Conservation (phyloP, 176 grass and related monocot genomes). For the Bonia amplexicaulis region DNA sequence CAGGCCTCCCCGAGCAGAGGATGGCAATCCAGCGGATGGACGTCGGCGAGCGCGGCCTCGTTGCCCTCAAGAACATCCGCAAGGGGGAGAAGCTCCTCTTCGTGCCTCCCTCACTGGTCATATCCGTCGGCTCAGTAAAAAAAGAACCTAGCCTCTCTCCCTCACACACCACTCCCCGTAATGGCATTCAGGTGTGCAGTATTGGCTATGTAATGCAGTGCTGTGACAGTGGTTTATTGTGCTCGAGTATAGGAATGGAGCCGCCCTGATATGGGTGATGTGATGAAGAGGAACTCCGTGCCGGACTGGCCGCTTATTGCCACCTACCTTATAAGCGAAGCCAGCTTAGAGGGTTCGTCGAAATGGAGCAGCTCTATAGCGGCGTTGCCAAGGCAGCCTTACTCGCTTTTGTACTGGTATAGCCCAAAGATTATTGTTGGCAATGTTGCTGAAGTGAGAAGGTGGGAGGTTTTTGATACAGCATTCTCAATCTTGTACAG, state of each 20-base stretch:
- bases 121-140: conserved; percentile 68
- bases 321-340: conserved; percentile 93
- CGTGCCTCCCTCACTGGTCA: conserved; percentile 84
- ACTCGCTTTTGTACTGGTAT: conserved; percentile 96
- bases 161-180: neutral
- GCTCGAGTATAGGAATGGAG: conserved; percentile 63
- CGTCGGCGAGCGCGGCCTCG: conserved; percentile 89
- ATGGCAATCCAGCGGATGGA: conserved; percentile 67
- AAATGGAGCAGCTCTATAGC: conserved; percentile 85
- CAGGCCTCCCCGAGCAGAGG: conserved; percentile 70
- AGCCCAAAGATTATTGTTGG: neutral
- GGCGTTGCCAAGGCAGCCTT: conserved; percentile 89
- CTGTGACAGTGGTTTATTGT: neutral
- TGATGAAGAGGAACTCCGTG: conserved; percentile 73
- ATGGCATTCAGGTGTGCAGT: neutral
- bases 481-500: conserved; percentile 59
- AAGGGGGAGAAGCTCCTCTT: conserved; percentile 97
- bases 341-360: conserved; percentile 59
- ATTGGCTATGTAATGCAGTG: neutral
- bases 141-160: neutral
- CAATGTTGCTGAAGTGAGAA: neutral
- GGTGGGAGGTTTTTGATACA: neutral
- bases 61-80: conserved; percentile 81
- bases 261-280: conserved; percentile 53
- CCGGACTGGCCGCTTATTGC: conserved; percentile 93